Evolutionary conservation across 75 land plant genomes (phyloP), one percentile per base, ranked within the genome.

Genomic region (Larix kaempferi): DNA sequence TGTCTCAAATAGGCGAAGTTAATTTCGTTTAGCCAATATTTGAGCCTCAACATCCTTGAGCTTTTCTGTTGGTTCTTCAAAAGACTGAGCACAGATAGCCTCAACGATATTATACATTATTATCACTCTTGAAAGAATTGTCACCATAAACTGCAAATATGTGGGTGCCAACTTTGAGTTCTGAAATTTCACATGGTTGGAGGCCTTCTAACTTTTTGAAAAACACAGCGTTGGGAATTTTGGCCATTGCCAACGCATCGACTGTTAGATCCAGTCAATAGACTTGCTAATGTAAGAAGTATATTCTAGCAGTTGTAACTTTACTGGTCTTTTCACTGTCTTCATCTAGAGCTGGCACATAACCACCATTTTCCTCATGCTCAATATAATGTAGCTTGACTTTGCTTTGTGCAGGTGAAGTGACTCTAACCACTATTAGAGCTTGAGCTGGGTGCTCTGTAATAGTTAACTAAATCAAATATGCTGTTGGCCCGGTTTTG

Each of bases 91-190:
- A 86, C 91, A 93, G 15, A 96, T 61, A 22, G 92, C 92, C 78
- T 93, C 96, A 74, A 96, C 91, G 16, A 91, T 91, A 67, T 96
- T 93, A 26, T 81, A n/a, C n/a, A n/a, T n/a, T n/a, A n/a, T n/a
- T 83, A 71, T 96, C 99, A 87, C 89, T 88, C 79, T 93, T 96
- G 71, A 96, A 96, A 73, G 93, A 96, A n/a, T 49, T 88, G 0
- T 29, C 37, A 95, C 98, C 95, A 86, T 95, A 93, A 12, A 95
- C 95, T 73, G 96, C 94, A 85, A 93, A 95, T 49, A 91, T 87
- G 76, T 95, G 98, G 65, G 94, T 85, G 65, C 94, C 95, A 73
- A 94, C 84, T 74, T 93, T 93, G 57, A 95, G 81, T 81, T 91
- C 91, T 14, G 91, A 89, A 49, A 95, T 84, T 86, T 95, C 98